Conservation (phyloP, 306 rosid genomes). For the Corylus avellana region DNA sequence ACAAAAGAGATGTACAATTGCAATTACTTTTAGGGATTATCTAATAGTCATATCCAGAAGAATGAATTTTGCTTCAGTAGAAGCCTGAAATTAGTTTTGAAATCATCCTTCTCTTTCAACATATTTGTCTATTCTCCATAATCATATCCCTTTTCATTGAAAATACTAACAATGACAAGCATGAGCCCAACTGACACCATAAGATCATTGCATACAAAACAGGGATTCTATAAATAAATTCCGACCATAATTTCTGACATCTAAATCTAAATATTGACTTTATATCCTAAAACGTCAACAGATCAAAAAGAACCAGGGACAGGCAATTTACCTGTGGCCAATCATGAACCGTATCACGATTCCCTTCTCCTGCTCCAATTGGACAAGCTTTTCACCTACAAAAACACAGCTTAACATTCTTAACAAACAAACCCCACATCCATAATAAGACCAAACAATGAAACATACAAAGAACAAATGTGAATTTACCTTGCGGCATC, state of each 20-base stretch:
- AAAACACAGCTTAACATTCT: slow-evolving; percentile 6
- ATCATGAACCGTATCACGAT: slow-evolving; percentile 93
- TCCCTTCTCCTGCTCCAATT: slow-evolving; percentile 92
- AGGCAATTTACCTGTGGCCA: slow-evolving; percentile 80
- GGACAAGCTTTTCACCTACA: slow-evolving; percentile 82
- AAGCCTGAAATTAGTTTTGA: not conserved
- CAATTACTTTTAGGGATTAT: not conserved
- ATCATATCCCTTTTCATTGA: too few species aligned
- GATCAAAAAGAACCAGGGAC: not conserved
- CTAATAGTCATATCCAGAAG: not conserved
- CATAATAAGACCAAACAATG: not conserved
- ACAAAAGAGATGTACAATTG: not conserved
- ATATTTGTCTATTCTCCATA: too few species aligned
- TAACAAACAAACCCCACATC: slow-evolving; percentile 32
- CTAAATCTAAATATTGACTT: not conserved
- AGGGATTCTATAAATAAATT: not conserved
- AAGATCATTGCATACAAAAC: not conserved
- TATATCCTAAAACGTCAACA: not conserved
- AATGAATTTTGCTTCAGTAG: not conserved
- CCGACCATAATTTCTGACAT: not conserved
- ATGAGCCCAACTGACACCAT: not conserved
- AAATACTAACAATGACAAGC: not conserved
- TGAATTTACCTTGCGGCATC: slow-evolving; percentile 88
- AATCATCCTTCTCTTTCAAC: too few species aligned
- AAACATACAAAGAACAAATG: not conserved